Evolutionary conservation across 1,284 basidiomycete genomes (phyloP), one percentile per base, ranked within the genome.

Genomic region (Boletus smithii): DNA sequence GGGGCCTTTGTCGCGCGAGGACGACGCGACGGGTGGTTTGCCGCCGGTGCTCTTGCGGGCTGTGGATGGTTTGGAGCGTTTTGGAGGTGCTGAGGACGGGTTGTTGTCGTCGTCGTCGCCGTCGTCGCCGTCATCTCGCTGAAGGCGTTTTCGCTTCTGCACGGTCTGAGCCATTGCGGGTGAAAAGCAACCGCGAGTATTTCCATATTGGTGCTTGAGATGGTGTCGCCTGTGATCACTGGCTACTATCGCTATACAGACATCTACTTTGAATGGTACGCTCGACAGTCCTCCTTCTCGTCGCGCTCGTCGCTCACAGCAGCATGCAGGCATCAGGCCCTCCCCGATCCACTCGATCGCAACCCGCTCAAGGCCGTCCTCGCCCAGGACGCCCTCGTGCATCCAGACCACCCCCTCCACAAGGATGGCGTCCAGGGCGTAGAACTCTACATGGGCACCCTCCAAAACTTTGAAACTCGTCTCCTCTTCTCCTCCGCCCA

Each of bases 211-310:
- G 51, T 34, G 13, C 33, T 48, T 35, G 38, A 24, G 6, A 65
- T 69, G 63, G 60, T 67, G 30, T 66, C 56, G 26, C 67, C 73
- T 13, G 70, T 79, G 3, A 64, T 83, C 36, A 79, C 76, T 53
- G 88, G 88, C 4, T 90, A 84, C 60, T 90, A 89, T 62, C 72
- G 87, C 40, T 89, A 83, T 62, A 87, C 85, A 0, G 87, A 90
- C 63, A 83, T 90, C 41, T 83, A 79, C 75, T 88, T 81, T 42
- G 73, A 87, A 62, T 88, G 85, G 85, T 83, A 54, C n/a, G n/a
- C n/a, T n/a, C n/a, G n/a, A n/a, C n/a, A n/a, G n/a, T n/a, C n/a
- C n/a, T n/a, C n/a, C n/a, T n/a, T n/a, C n/a, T n/a, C n/a, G n/a
- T n/a, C n/a, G n/a, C n/a, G n/a, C n/a, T n/a, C n/a, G n/a, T n/a